Conservation (phyloP, 176 grass and related monocot species). For the Phragmites australis region DNA sequence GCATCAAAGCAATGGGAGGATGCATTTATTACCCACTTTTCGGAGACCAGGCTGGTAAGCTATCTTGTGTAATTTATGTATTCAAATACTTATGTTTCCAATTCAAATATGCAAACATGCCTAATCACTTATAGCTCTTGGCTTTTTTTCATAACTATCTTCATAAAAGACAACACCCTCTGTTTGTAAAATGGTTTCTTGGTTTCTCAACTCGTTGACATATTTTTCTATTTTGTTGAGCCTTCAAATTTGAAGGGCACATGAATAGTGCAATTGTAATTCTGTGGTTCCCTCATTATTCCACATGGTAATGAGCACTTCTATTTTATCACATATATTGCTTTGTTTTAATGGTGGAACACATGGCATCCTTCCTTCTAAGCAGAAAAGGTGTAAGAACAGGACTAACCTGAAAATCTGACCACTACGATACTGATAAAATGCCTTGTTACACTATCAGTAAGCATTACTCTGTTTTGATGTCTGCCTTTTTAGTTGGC, state of each 20-base stretch:
- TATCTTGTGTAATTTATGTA: background rate
- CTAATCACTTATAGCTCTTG: background rate
- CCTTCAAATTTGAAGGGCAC: background rate
- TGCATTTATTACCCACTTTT: conserved; percentile 53
- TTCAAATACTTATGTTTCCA: background rate
- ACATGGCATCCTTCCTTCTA: background rate
- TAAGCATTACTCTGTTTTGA: background rate
- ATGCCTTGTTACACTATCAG: background rate
- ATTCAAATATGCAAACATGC: background rate
- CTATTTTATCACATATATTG: background rate
- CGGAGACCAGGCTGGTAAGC: conserved; percentile 59
- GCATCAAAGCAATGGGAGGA: conserved; percentile 78
- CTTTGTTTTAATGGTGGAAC: background rate
- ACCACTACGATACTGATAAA: background rate
- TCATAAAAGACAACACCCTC: background rate
- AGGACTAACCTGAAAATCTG: background rate
- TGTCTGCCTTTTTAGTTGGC: background rate
- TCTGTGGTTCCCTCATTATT: background rate
- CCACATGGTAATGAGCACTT: background rate
- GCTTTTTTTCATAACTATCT: background rate
- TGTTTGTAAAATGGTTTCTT: background rate
- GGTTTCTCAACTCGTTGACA: background rate
- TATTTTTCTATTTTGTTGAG: background rate
- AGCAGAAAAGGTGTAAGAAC: background rate
- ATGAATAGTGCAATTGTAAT: background rate